Percentiles rank a stretch among this genome's conserved stretches.
Conservation (phyloP, 2,329 filamentous ascomycete genomes). For the Hypomyces perniciosus region DNA sequence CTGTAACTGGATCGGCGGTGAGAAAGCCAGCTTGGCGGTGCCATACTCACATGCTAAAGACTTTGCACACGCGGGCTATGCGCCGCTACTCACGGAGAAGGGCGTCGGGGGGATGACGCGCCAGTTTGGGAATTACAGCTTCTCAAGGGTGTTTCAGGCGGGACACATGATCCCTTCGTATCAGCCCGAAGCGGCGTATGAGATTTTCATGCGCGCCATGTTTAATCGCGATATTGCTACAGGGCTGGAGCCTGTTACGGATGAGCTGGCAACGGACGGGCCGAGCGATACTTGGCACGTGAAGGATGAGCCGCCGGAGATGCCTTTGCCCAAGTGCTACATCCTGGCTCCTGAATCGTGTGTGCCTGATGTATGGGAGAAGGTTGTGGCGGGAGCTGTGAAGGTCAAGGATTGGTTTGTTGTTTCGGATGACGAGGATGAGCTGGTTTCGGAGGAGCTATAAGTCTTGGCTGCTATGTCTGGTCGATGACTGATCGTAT, state of each 20-base stretch:
- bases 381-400: conserved; percentile 46
- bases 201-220: conserved; percentile 54
- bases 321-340: conserved; percentile 52
- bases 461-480: neutral
- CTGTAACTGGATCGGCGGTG: conserved; percentile 63
- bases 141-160: conserved; percentile 59
- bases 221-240: conserved; percentile 48
- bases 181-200: conserved; percentile 51
- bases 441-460: conserved; percentile 5
- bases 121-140: conserved; percentile 67
- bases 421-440: conserved; percentile 14
- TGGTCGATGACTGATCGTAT: neutral
- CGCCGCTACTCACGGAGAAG: conserved; percentile 58
- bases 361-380: conserved; percentile 44
- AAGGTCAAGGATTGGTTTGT: conserved; percentile 38
- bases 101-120: conserved; percentile 62
- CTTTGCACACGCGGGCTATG: conserved; percentile 62
- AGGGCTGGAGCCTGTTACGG: conserved; percentile 45
- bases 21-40: conserved; percentile 60
- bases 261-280: conserved; percentile 44
- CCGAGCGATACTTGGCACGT: conserved; percentile 55
- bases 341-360: conserved; percentile 52
- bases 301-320: conserved; percentile 42
- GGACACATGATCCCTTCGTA: conserved; percentile 58
- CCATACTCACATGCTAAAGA: conserved; percentile 39